A percentile compares a stretch with the other conserved stretches of the same genome.
These are phyloP conservation scores for Malbranchea cinnamomea DNA, from an alignment of 2,329 filamentous ascomycete genomes.

Conservation along the genomic window DNA sequence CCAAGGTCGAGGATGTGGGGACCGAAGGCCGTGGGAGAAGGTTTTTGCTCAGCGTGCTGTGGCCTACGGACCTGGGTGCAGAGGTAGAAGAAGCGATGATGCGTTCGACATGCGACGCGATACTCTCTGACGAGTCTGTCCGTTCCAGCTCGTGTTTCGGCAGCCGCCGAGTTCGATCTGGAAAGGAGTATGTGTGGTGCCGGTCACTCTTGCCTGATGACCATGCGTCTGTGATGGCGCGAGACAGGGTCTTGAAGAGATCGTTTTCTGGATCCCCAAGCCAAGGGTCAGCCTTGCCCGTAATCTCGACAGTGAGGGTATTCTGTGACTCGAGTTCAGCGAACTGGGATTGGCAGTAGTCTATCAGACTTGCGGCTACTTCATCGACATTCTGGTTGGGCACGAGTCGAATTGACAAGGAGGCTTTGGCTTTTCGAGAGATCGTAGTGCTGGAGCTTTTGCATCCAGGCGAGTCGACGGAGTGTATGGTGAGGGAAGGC, in stretches of 20 bases:
- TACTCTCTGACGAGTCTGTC: constrained; percentile 23
- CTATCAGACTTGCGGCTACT: constrained; percentile 53
- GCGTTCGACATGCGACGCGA: constrained; percentile 25
- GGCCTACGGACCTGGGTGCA: constrained; percentile 4
- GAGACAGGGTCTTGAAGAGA: constrained; percentile 77
- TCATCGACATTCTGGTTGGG: constrained; percentile 77
- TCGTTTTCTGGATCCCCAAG: constrained; percentile 80
- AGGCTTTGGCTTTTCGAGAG: constrained; percentile 73
- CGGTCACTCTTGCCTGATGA: constrained; percentile 27
- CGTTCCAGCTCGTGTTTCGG: constrained; percentile 15
- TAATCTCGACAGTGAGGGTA: constrained; percentile 63
- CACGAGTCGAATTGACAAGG: constrained; percentile 80
- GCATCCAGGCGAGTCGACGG: constrained; percentile 81
- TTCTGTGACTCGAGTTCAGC: constrained; percentile 64
- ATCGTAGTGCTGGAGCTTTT: constrained; percentile 73
- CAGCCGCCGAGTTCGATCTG: constrained; percentile 11
- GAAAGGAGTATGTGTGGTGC: constrained; percentile 21
- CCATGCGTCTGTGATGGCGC: constrained; percentile 77
- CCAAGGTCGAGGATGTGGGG: constrained; percentile 8
- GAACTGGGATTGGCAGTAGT: constrained; percentile 59
- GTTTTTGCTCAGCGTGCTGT: constrained; percentile 2
- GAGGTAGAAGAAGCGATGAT: constrained; percentile 21
- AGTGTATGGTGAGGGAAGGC: constrained; percentile 83
- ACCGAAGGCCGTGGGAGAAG: constrained; percentile 2
- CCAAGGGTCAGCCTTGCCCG: constrained; percentile 93